Percentiles rank a stretch among this genome's conserved stretches.
These are phyloP conservation scores for Tanacetum coccineum DNA, from an alignment of 129 eudicot species.

Conservation along the genomic window DNA sequence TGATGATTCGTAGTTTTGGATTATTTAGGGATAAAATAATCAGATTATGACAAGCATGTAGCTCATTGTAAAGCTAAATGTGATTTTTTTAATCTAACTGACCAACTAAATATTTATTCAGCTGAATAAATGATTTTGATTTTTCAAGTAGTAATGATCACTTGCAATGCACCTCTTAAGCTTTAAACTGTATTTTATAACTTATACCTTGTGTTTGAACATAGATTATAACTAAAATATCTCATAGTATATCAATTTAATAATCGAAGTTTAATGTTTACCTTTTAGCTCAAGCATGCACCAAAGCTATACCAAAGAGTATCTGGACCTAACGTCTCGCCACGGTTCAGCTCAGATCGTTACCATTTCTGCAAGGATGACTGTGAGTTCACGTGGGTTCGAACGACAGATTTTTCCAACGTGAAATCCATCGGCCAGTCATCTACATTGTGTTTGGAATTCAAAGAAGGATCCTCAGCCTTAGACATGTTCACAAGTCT, in stretches of 20 bases:
- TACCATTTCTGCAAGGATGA: slow-evolving; percentile 88
- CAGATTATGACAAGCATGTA: background rate
- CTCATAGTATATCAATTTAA: background rate
- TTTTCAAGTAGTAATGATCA: background rate
- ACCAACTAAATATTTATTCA: background rate
- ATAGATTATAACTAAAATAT: background rate
- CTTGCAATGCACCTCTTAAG: background rate
- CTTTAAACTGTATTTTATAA: background rate
- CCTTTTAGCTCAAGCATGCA: slow-evolving; percentile 71
- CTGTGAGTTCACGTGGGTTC: slow-evolving; percentile 78
- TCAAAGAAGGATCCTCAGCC: slow-evolving; percentile 34
- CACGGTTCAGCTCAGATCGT: slow-evolving; percentile 63
- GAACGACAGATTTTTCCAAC: slow-evolving; percentile 80
- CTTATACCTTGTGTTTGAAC: background rate
- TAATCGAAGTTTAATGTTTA: slow-evolving; percentile 7
- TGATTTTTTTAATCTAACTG: background rate
- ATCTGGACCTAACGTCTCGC: slow-evolving; percentile 54
- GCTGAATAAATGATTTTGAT: background rate
- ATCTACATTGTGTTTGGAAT: slow-evolving; percentile 66
- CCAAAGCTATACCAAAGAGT: slow-evolving; percentile 71
- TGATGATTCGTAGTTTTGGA: background rate
- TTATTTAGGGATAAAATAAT: background rate
- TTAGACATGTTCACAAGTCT: slow-evolving; percentile 39
- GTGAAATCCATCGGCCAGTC: slow-evolving; percentile 72
- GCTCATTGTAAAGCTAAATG: background rate